A percentile compares a stretch with the other conserved stretches of the same genome.
These are phyloP conservation scores for Phylloporus rhodoxanthus DNA, from an alignment of 768 basidiomycete species.

Conservation along the genomic window DNA sequence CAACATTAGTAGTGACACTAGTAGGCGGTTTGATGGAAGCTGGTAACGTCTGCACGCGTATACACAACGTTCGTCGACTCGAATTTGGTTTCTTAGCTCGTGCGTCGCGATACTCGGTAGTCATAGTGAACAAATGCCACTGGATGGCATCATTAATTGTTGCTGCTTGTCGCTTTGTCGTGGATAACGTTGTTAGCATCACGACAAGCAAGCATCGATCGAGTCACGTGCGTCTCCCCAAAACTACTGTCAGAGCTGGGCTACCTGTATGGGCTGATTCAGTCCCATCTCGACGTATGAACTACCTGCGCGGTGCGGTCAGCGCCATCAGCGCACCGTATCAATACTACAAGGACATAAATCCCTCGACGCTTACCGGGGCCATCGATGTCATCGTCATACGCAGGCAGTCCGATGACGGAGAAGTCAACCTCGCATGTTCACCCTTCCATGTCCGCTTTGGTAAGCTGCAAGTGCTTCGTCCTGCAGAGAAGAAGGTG, in stretches of 20 bases:
- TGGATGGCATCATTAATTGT: too few species aligned
- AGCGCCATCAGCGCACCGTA: conserved; percentile 81
- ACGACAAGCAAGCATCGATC: neutral
- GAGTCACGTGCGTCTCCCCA: too few species aligned
- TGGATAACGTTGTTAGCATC: neutral
- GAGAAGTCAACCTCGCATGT: conserved; percentile 69
- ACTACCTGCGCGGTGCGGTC: conserved; percentile 83
- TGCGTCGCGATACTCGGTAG: too few species aligned
- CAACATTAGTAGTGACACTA: too few species aligned
- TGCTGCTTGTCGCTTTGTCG: too few species aligned
- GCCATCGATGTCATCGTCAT: conserved; percentile 99
- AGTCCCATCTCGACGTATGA: conserved; percentile 44
- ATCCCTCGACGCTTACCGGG: conserved; percentile 93
- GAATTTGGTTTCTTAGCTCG: too few species aligned
- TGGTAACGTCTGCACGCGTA: too few species aligned
- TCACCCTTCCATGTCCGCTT: conserved; percentile 97
- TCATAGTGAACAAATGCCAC: too few species aligned
- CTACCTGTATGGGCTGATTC: neutral
- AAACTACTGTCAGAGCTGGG: too few species aligned
- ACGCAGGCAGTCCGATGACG: conserved; percentile 58
- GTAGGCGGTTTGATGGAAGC: too few species aligned
- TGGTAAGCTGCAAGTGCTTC: conserved; percentile 92
- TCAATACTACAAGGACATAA: conserved; percentile 90
- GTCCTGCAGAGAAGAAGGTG: conserved; percentile 92
- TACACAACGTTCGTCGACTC: too few species aligned